phyloP scores from a whole-genome alignment of 148 eudicot genomes.

The Chenopodium suecicum region DNA sequence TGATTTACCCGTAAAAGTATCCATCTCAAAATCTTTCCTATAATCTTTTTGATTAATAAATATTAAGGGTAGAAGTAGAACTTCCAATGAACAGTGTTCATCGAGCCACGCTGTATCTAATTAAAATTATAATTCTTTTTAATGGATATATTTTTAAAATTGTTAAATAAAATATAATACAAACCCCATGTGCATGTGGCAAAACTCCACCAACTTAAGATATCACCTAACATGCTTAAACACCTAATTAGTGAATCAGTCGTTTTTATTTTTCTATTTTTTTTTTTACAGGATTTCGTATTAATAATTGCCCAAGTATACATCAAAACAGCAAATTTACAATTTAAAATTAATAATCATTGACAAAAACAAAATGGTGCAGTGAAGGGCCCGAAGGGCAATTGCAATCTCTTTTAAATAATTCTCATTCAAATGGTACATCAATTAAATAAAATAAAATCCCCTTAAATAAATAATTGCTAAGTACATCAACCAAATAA shows the following conservation, averaged over 20 bases:
- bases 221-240: background rate
- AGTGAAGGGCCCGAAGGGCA: background rate
- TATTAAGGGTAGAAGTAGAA: background rate
- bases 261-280: background rate
- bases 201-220: background rate
- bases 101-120: background rate
- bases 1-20: too few species aligned
- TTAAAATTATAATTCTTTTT: background rate
- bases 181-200: background rate
- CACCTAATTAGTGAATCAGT: background rate
- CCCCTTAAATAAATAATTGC: too few species aligned
- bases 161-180: background rate
- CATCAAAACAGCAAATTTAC: background rate
- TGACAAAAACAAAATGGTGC: background rate
- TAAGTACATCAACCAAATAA: too few species aligned
- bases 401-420: background rate
- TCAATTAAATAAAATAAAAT: too few species aligned
- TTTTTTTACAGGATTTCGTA: background rate
- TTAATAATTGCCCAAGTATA: background rate
- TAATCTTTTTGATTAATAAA: background rate
- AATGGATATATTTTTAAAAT: background rate
- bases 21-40: background rate
- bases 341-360: background rate
- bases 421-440: too few species aligned
- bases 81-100: background rate